Evolutionary conservation across 192 early-diverging fungal species (phyloP), one percentile per base, ranked within the genome.

Genomic region (Oehlia diaphana): DNA sequence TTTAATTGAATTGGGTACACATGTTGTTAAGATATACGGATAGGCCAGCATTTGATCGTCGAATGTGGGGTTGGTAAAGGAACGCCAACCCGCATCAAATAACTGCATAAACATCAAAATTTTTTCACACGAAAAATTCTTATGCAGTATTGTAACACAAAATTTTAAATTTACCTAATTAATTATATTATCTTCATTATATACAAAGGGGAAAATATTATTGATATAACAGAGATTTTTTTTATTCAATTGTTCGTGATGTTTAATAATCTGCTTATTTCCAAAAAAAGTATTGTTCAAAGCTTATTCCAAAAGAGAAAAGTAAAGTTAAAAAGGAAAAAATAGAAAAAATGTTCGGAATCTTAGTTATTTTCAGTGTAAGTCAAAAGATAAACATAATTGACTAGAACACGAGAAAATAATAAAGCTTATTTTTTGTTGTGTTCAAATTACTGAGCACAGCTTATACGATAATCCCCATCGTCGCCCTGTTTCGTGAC

Each of bases 391-490:
- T 42, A 42, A 42, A 42, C 39, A 42, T 42, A 42, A 42, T 42
- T 8, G 39, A 42, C 39, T 42, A 42, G 7, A 53, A 53, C 50
- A 53, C 50, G 53, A 21, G 53, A 58, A 58, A 58, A 58, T 58
- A 58, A 58, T 58, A 58, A 58, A 58, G 53, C 53, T 58, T 58
- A 58, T 21, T 58, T 58, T 37, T 58, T 21, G 14, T 58, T 58
- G 14, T 58, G 16, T n/a, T 3, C 16, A 58, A 58, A 58, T 58
- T 58, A 70, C 21, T 70, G 68, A 39, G 33, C 37, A n/a, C 35
- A 70, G 19, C 68, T 72, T 72, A 72, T 72, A 50, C 71, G 71
- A 49, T 72, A 72, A 72, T 72, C 71, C 21, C 71, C 71, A 72
- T 72, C 71, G 7, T 50, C 71, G 28, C 44, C 44, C 47, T 72